Evolutionary conservation across 1,284 basidiomycete genomes (phyloP).

Genomic region (Microbotryum scabiosae): DNA sequence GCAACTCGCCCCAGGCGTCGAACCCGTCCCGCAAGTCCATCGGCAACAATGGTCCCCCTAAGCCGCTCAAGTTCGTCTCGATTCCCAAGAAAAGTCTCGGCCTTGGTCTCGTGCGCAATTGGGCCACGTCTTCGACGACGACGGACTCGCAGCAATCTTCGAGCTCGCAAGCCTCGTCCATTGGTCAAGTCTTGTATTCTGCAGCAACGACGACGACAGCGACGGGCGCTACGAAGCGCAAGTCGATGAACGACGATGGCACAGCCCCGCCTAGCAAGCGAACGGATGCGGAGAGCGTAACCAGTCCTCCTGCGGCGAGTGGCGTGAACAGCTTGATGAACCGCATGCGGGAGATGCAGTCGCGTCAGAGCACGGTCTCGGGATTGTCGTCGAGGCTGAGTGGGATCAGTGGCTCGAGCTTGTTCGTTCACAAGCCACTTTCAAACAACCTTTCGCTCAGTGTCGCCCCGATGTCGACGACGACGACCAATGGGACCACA

Average conservation of each 20-base stretch:
- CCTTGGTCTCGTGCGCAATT: conserved; percentile 17
- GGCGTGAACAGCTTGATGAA: conserved; percentile 2
- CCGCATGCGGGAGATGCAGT: conserved; percentile 20
- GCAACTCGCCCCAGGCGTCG: conserved; percentile 13
- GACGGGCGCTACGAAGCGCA: conserved; percentile 24
- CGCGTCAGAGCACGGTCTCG: conserved; percentile 15
- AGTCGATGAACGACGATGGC: conserved; percentile 12
- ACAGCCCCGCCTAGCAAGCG: neutral
- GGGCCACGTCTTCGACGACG: conserved; percentile 1
- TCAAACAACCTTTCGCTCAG: neutral
- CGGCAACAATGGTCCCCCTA: conserved; percentile 5
- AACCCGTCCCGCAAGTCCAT: neutral
- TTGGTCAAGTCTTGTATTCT: neutral
- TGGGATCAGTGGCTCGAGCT: neutral
- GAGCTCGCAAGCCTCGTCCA: neutral
- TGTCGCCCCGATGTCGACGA: neutral
- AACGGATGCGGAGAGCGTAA: neutral
- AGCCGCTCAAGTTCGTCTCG: conserved; percentile 28
- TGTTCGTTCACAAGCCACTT: neutral
- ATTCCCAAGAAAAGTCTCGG: conserved; percentile 33
- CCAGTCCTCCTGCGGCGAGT: neutral
- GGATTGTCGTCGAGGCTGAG: conserved; percentile 9
- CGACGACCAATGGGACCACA: neutral
- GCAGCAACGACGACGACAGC: conserved; percentile 5
- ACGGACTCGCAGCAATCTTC: neutral